Evolutionary conservation across 2,329 filamentous ascomycete genomes (phyloP).

Genomic region (Penicillium griseofulvum): DNA sequence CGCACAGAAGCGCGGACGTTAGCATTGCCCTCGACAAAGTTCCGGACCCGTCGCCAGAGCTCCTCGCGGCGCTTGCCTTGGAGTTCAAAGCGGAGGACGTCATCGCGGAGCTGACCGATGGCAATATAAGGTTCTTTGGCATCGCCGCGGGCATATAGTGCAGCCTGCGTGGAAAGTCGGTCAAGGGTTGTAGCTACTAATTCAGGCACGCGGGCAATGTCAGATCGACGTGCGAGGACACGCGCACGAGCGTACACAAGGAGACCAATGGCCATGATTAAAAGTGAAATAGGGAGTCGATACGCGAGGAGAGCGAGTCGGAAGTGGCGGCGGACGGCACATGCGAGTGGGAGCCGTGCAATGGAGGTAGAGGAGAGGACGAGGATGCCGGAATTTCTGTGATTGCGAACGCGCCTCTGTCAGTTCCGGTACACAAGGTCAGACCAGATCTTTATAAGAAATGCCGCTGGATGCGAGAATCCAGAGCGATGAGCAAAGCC

Average conservation of each 20-base stretch:
- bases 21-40: constrained; percentile 87
- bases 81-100: constrained; percentile 81
- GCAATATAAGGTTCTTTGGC: constrained; percentile 77
- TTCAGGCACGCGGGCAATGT: constrained; percentile 71
- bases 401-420: constrained; percentile 72
- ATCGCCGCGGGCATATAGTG: constrained; percentile 65
- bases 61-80: constrained; percentile 70
- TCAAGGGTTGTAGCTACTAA: constrained; percentile 83
- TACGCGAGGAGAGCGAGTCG: constrained; percentile 50
- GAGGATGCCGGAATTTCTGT: constrained; percentile 69
- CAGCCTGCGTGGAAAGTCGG: constrained; percentile 77
- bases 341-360: constrained; percentile 79
- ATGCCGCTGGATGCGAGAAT: constrained; percentile 15
- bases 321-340: constrained; percentile 47
- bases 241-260: constrained; percentile 63
- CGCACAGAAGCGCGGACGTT: constrained; percentile 80
- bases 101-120: constrained; percentile 84
- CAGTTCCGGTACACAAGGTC: constrained; percentile 65
- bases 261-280: constrained; percentile 46
- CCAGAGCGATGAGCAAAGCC: constrained; percentile 21
- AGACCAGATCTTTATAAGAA: constrained; percentile 35
- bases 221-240: constrained; percentile 62
- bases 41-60: constrained; percentile 79
- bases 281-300: constrained; percentile 51
- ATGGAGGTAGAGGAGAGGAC: constrained; percentile 81